Percentiles rank a stretch among this genome's conserved stretches.
These are phyloP conservation scores for Ascochyta lentis DNA, from an alignment of 2,329 filamentous ascomycete species.

Conservation along the genomic window DNA sequence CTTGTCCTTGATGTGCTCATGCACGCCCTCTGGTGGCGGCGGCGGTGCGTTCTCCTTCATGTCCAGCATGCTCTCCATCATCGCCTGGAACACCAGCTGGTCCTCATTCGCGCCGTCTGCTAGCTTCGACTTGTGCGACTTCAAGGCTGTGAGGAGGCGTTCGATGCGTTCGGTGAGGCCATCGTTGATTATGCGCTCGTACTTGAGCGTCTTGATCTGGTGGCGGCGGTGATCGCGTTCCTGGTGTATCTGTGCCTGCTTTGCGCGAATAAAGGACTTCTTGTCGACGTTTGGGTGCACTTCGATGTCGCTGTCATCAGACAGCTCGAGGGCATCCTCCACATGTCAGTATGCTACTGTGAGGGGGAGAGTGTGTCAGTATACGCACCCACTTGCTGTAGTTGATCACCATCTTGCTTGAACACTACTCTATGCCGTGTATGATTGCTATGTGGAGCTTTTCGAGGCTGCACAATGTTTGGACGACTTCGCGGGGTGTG, in stretches of 20 bases:
- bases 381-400: constrained; percentile 73
- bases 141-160: constrained; percentile 74
- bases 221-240: constrained; percentile 84
- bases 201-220: constrained; percentile 90
- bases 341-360: constrained; percentile 16
- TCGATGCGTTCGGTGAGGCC: constrained; percentile 86
- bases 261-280: constrained; percentile 95
- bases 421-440: constrained; percentile 4
- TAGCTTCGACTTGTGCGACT: constrained; percentile 68
- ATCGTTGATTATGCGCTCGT: constrained; percentile 92
- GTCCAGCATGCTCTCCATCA: constrained; percentile 80
- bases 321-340: constrained; percentile 90
- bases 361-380: not conserved
- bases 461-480: constrained; percentile 20
- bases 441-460: constrained; percentile 19
- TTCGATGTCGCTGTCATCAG: constrained; percentile 97
- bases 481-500: constrained; percentile 17
- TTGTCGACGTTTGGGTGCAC: constrained; percentile 99
- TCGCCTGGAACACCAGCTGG: constrained; percentile 84
- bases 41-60: constrained; percentile 65
- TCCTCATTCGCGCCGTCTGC: constrained; percentile 59
- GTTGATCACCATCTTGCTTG: constrained; percentile 62
- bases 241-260: constrained; percentile 95
- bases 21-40: constrained; percentile 79
- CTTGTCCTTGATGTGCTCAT: constrained; percentile 74